Evolutionary conservation across 768 basidiomycete species (phyloP), one percentile per base, ranked within the genome.

Genomic region (Phlegmacium glaucopus): DNA sequence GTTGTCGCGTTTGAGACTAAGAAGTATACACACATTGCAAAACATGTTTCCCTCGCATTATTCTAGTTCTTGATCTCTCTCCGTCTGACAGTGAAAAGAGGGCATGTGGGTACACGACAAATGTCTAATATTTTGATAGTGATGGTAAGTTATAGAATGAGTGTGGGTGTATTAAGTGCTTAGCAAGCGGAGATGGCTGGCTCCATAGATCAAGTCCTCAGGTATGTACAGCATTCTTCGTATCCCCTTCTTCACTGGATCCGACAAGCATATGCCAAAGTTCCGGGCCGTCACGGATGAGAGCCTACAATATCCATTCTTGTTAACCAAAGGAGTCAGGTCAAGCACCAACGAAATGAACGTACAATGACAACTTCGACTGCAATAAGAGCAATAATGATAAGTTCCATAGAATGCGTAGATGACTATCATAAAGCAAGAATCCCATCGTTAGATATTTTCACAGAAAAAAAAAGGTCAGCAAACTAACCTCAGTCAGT

Each of bases 351-450:
- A 10, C 28, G 28, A 41, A 26, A 27, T 11, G 25, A 28, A 70
- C 83, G 61, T 58, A 94, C 93, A 42, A 96, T 87, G 57, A 92
- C 74, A n/a, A 94, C 92, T 65, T 95, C 93, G 9, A 96, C 91
- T 0, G 94, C 90, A 59, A 97, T 96, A 41, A 98, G 84, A 1
- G 81, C 77, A 54, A 97, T 98, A 62, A 97, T 97, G 52, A 97
- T 88, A 4, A 95, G 72, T 67, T 98, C 95, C 88, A 98, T 94
- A 2, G 88, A 83, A 59, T 96, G 91, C 2, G 78, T 80, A 4
- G 89, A 90, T 3, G 91, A 90, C 90, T 95, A 57, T 22, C 5
- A 22, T 2, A 22, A 5, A 22, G 22, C n/a, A n/a, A n/a, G n/a
- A n/a, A n/a, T n/a, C 22, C 22, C 5, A 22, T 22, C n/a, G 49